Base-by-base conservation (phyloP, 129 eudicot genomes). In the Lactuca saligna region DNA sequence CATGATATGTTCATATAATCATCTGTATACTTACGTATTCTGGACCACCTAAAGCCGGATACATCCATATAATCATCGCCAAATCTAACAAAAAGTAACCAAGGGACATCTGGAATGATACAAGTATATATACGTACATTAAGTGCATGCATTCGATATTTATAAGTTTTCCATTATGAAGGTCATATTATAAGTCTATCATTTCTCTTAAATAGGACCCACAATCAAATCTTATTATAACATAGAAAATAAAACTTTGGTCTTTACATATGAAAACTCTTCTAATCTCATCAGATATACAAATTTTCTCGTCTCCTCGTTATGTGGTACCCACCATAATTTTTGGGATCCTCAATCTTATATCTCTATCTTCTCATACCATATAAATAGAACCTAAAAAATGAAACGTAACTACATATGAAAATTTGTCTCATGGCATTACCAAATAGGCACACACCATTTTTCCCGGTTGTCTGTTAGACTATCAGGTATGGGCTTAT, bases 41-140 rank as follows among this genome's bases (percentile, higher is more conserved):
- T 56, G 72, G 15, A 42, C 97, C 96, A 41, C 96, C 98, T 74
- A 92, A 82, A 57, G 79, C 76, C 7, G 98, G 98, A 76, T 70
- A 86, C 33, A 80, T 57, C 87, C 91, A 92, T 16, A 92, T 39
- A 60, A 92, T 84, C 95, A 92, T 88, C 75, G 78, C 80, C 78
- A 88, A 71, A 65, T 92, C 98, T 6, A 95, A 59, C 75, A 86
- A 20, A 67, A 92, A 92, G 78, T 92, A 92, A 48, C 98, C 98
- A 63, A 79, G 63, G 16, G 98, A 92, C 3, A 92, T 79, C 95
- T 92, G 89, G 20, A 68, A 14, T 37, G 33, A 64, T 50, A 71
- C 75, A 71, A 57, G 29, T 55, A 56, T 5, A 63, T 7, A 41
- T 51, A 16, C 3, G 7, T 41, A 20, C 3, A 8, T 65, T 65